phyloP scores from a whole-genome alignment of 495 filamentous ascomycete genomes.

The Penicillium goetzii region DNA sequence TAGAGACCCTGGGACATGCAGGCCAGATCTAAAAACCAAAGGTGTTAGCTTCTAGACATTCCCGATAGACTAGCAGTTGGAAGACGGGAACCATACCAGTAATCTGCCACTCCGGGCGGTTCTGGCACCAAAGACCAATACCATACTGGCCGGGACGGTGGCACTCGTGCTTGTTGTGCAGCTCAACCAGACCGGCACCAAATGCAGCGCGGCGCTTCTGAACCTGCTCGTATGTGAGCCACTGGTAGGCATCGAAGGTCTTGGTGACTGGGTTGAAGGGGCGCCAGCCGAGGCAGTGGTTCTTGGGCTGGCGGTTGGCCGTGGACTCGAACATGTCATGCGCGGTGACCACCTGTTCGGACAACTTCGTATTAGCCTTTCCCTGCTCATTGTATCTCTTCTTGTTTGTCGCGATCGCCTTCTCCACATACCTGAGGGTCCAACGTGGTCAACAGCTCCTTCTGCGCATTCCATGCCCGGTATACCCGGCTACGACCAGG shows the following conservation, averaged over 20 bases:
- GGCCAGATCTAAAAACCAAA: slow-evolving; percentile 69
- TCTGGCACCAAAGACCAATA: slow-evolving; percentile 93
- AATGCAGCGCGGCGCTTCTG: slow-evolving; percentile 80
- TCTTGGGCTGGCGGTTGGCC: slow-evolving; percentile 61
- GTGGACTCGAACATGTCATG: slow-evolving; percentile 82
- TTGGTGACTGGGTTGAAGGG: slow-evolving; percentile 78
- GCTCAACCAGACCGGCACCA: slow-evolving; percentile 81
- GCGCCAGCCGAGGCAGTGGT: slow-evolving; percentile 76
- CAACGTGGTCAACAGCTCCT: slow-evolving; percentile 72
- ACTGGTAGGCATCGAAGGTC: slow-evolving; percentile 76
- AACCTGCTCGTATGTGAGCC: slow-evolving; percentile 82
- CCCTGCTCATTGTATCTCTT: not conserved
- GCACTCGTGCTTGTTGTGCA: slow-evolving; percentile 73
- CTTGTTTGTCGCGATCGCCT: not conserved
- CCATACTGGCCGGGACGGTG: slow-evolving; percentile 68
- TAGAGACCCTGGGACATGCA: slow-evolving; percentile 87
- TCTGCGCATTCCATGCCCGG: slow-evolving; percentile 75
- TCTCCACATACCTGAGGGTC: slow-evolving; percentile 63
- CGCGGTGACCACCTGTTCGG: slow-evolving; percentile 60
- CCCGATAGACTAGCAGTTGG: not conserved
- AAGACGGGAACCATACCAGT: slow-evolving; percentile 57
- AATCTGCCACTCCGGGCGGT: slow-evolving; percentile 97
- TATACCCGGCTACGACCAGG: slow-evolving; percentile 78
- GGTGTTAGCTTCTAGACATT: slow-evolving; percentile 7
- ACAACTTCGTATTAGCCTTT: not conserved